Percentiles rank a stretch among this genome's conserved stretches.
Conservation (phyloP, 352 stramenopile species). For the Globisporangium parvum region DNA sequence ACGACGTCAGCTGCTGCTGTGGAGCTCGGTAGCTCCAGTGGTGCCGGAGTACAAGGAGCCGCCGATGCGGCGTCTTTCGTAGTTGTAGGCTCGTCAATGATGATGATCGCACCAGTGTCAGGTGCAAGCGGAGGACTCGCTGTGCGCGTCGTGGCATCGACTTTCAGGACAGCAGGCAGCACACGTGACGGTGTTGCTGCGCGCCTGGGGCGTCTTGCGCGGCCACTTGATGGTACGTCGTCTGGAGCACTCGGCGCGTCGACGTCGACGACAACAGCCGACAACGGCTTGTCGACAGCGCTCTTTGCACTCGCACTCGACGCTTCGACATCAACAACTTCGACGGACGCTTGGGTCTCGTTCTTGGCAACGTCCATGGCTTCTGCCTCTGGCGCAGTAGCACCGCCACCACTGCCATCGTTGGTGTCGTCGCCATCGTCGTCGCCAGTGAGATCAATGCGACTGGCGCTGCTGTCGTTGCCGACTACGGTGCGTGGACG, state of each 20-base stretch:
- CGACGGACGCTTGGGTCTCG: not conserved
- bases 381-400: not conserved
- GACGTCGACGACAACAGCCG: no score
- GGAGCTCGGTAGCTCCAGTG: no score
- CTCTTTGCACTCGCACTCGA: not conserved
- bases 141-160: no score
- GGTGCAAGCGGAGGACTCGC: no score
- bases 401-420: not conserved
- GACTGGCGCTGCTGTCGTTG: constrained; percentile 4
- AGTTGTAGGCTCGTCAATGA: not conserved
- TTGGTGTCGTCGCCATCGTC: not conserved
- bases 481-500: constrained; percentile 6
- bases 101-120: no score
- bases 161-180: no score
- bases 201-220: no score
- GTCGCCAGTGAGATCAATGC: constrained; percentile 24
- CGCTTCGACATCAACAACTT: not conserved
- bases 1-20: not conserved
- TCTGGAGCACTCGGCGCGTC: no score
- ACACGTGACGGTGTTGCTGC: no score
- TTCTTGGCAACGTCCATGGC: not conserved
- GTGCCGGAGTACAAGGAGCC: no score
- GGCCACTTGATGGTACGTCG: no score
- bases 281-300: no score
- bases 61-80: not conserved